phyloP scores from a whole-genome alignment of 1,284 basidiomycete species.

The Boletus smithii region DNA sequence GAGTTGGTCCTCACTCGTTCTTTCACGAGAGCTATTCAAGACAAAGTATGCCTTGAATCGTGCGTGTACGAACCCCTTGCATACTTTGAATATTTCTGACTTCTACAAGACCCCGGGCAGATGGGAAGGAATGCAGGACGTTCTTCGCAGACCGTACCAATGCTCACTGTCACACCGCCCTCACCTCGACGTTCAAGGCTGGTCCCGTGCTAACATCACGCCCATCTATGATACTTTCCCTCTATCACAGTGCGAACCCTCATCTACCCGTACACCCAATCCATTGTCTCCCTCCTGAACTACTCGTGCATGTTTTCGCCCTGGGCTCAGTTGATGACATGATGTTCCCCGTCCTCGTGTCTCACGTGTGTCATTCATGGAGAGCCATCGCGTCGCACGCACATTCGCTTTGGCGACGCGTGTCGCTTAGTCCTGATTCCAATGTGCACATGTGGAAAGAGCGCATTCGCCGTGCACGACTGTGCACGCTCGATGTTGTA shows the following conservation, averaged over 20 bases:
- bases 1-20: slow-evolving; percentile 37
- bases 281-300: slow-evolving; percentile 53
- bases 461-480: slow-evolving; percentile 53
- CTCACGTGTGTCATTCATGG: slow-evolving; percentile 65
- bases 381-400: slow-evolving; percentile 54
- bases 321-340: slow-evolving; percentile 53
- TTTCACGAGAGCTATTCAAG: slow-evolving; percentile 36
- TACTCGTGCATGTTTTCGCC: slow-evolving; percentile 59
- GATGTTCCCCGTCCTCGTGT: slow-evolving; percentile 55
- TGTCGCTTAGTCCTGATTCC: slow-evolving; percentile 42
- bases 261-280: slow-evolving; percentile 43
- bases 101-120: slow-evolving; percentile 15
- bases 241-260: slow-evolving; percentile 20
- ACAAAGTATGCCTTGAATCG: slow-evolving; percentile 35
- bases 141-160: slow-evolving; percentile 28
- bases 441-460: slow-evolving; percentile 56
- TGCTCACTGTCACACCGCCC: slow-evolving; percentile 2
- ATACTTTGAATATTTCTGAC: slow-evolving; percentile 5
- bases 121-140: slow-evolving; percentile 21
- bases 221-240: slow-evolving; percentile 30
- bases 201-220: slow-evolving; percentile 16
- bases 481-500: slow-evolving; percentile 56
- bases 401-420: slow-evolving; percentile 57
- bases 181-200: slow-evolving; percentile 11
- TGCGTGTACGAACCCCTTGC: slow-evolving; percentile 16